These are phyloP conservation scores for Coprinellus micaceus DNA, from an alignment of 768 basidiomycete species.

Conservation along the genomic window DNA sequence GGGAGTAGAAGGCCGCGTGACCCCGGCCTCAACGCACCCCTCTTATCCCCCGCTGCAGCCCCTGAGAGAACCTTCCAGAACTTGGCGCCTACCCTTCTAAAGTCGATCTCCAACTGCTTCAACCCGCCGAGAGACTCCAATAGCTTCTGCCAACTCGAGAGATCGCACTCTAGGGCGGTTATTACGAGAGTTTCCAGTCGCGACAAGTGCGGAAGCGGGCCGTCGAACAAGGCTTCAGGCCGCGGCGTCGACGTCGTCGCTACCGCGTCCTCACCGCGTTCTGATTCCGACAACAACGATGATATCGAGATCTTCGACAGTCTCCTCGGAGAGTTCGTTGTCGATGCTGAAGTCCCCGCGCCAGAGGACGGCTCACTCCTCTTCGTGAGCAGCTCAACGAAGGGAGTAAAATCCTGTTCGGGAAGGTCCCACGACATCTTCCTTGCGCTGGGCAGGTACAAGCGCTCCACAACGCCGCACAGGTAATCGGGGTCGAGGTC, in stretches of 20 bases:
- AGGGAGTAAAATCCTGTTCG: conserved; percentile 51
- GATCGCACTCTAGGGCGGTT: conserved; percentile 40
- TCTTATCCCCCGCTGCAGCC: conserved; percentile 12
- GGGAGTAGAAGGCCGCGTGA: conserved; percentile 20
- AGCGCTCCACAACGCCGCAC: conserved; percentile 40
- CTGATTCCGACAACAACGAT: conserved; percentile 3
- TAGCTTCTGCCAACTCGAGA: conserved; percentile 30
- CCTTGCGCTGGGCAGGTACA: conserved; percentile 43
- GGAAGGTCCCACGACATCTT: conserved; percentile 48
- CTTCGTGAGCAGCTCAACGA: conserved; percentile 36
- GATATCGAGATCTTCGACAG: conserved; percentile 9
- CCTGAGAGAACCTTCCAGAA: conserved; percentile 35
- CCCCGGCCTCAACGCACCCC: not conserved
- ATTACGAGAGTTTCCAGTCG: conserved; percentile 36
- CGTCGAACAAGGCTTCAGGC: conserved; percentile 7
- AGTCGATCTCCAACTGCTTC: conserved; percentile 41
- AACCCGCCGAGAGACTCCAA: conserved; percentile 32
- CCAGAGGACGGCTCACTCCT: not conserved
- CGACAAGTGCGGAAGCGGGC: conserved; percentile 29
- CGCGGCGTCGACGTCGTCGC: not conserved
- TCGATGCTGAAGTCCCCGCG: not conserved
- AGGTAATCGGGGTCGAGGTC: conserved; percentile 58
- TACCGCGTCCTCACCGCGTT: not conserved
- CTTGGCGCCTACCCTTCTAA: conserved; percentile 27
- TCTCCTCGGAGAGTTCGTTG: not conserved